A percentile compares a stretch with the other conserved stretches of the same genome.
These are phyloP conservation scores for Citrullus mucosospermus DNA, from an alignment of 306 rosid species.

Conservation along the genomic window DNA sequence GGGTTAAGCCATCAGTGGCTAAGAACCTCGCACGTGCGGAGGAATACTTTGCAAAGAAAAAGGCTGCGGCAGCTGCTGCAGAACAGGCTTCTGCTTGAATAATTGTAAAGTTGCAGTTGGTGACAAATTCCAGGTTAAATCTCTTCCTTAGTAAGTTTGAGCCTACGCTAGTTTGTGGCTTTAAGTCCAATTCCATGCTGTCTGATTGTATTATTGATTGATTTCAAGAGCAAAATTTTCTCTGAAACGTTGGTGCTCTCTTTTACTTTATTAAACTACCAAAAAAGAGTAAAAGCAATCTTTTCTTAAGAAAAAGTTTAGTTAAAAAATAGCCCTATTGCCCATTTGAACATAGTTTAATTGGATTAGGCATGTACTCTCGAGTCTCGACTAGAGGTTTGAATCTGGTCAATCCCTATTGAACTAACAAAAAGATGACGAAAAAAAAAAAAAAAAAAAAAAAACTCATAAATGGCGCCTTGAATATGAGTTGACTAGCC, in stretches of 20 bases:
- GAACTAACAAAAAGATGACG: too few species aligned
- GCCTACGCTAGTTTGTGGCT: neutral
- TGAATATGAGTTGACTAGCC: neutral
- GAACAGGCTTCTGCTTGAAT: slow-evolving; percentile 34
- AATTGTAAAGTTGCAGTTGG: neutral
- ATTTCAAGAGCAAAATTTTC: neutral
- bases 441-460: too few species aligned
- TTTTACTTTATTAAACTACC: neutral
- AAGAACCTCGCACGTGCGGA: slow-evolving; percentile 94
- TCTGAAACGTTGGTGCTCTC: neutral
- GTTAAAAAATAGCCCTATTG: neutral
- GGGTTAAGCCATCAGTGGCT: slow-evolving; percentile 92
- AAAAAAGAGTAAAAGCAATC: neutral
- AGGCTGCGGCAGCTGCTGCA: slow-evolving; percentile 38
- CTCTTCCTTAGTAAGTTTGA: slow-evolving; percentile 7
- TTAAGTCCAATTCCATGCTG: neutral
- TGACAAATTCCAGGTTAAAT: slow-evolving; percentile 6
- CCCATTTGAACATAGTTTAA: too few species aligned
- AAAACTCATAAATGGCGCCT: neutral
- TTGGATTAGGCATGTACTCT: too few species aligned
- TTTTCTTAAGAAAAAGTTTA: neutral
- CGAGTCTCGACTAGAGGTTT: too few species aligned
- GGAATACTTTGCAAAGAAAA: slow-evolving; percentile 84
- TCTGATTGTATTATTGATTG: slow-evolving; percentile 1
- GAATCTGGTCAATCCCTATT: too few species aligned